phyloP scores from a whole-genome alignment of 805 yeast genomes.

The Saccharomyces jurei region DNA sequence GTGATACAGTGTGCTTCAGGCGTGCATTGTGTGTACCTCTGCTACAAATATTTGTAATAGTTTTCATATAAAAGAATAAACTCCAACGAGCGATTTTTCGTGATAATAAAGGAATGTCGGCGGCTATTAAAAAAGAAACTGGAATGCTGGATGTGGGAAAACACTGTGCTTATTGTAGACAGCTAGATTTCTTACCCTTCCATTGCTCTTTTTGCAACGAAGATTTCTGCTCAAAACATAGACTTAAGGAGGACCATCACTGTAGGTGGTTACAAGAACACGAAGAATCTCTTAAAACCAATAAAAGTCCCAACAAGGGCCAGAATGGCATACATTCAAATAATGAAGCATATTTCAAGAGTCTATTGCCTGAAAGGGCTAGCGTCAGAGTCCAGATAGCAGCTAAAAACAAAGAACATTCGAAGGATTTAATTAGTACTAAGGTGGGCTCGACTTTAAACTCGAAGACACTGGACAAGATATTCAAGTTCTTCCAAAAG shows the following conservation, averaged over 20 bases:
- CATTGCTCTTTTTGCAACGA: constrained; percentile 24
- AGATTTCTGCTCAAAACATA: constrained; percentile 26
- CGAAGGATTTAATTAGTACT: constrained; percentile 1
- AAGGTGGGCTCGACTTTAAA: constrained; percentile 10
- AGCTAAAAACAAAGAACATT: neutral
- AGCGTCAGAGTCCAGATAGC: constrained; percentile 15
- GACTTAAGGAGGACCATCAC: constrained; percentile 23
- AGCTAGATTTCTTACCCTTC: constrained; percentile 29
- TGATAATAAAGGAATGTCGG: neutral
- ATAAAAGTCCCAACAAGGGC: neutral
- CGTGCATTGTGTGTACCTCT: neutral
- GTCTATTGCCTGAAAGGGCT: constrained; percentile 26
- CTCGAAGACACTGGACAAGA: constrained; percentile 19
- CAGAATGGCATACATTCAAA: neutral
- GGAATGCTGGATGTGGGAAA: constrained; percentile 33
- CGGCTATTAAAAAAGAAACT: constrained; percentile 13
- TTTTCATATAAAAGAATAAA: neutral
- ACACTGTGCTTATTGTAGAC: constrained; percentile 27
- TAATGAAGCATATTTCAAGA: constrained; percentile 16
- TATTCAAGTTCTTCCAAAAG: constrained; percentile 20
- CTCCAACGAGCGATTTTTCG: neutral
- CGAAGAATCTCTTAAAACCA: neutral
- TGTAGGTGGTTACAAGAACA: constrained; percentile 15
- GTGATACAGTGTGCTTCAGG: neutral
- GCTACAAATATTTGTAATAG: neutral